Evolutionary conservation across 2,329 filamentous ascomycete genomes (phyloP), one percentile per base, ranked within the genome.

Genomic region (Colletotrichum musicola): DNA sequence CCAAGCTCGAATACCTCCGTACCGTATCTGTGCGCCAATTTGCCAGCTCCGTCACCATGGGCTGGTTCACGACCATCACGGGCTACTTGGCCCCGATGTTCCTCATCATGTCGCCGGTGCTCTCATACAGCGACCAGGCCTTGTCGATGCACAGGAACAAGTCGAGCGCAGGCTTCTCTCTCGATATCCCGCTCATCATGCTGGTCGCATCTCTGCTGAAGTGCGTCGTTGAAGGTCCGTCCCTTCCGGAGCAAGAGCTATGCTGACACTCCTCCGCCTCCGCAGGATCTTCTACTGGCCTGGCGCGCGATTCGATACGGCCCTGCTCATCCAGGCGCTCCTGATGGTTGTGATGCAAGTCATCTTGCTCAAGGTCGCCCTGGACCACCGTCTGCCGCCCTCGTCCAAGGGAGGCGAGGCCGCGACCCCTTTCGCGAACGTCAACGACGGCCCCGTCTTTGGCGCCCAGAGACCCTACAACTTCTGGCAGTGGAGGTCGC

Each of bases 401-500:
- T 84, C 87, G 4, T 83, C 85, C 60, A 90, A 88, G 78, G 88
- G 88, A 46, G 88, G 89, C 64, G 88, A 90, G 58, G 83, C 86
- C 6, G 83, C 85, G 3, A 71, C 83, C 22, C 92, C 93, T 13
- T 94, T 95, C 77, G 83, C 87, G 2, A 87, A 85, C 22, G 75
- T 82, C 7, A 77, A 83, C 46, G 81, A 84, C 40, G 66, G 66
- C 12, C 66, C 66, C 70, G 81, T 77, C 10, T 72, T 77, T 65
- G 79, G 77, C 65, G 80, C 79, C 51, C 84, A 83, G 69, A 84
- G 93, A 25, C 93, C 93, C 0, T 95, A 90, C 76, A 87, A 90
- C 74, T 95, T 95, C 78, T 95, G 93, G 93, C 92, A 93, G 79
- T 95, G 93, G 93, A 86, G 89, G 64, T 88, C 88, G 20, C 85